Evolutionary conservation across 2,329 filamentous ascomycete genomes (phyloP).

Genomic region (Fusarium torulosum): DNA sequence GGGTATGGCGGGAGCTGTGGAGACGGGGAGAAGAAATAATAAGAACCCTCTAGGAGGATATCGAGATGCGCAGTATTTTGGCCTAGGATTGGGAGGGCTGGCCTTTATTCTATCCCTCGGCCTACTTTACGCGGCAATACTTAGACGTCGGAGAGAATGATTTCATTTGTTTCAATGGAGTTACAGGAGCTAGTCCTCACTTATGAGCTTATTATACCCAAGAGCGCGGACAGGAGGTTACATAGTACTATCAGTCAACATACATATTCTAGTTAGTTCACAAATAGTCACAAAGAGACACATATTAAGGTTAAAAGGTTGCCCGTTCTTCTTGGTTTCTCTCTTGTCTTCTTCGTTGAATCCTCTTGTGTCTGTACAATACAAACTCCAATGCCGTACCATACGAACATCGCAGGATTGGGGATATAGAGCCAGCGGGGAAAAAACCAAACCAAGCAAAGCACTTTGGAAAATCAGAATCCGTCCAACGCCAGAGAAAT

Average conservation of each 20-base stretch:
- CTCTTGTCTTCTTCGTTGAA: slow-evolving; percentile 43
- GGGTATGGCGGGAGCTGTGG: slow-evolving; percentile 45
- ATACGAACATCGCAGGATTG: slow-evolving; percentile 34
- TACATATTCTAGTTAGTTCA: slow-evolving; percentile 10
- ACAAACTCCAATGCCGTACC: slow-evolving; percentile 47
- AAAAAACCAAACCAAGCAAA: slow-evolving; percentile 41
- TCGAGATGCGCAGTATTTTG: slow-evolving; percentile 45
- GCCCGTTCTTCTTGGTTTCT: slow-evolving; percentile 41
- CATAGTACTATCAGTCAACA: neutral
- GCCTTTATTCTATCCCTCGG: slow-evolving; percentile 40
- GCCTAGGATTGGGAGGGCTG: slow-evolving; percentile 39
- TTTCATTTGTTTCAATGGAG: slow-evolving; percentile 7
- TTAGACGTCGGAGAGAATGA: slow-evolving; percentile 37
- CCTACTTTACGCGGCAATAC: slow-evolving; percentile 31
- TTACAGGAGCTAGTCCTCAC: neutral
- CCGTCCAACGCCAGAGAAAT: slow-evolving; percentile 45
- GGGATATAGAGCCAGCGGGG: slow-evolving; percentile 40
- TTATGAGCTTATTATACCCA: slow-evolving; percentile 29
- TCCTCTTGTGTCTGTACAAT: slow-evolving; percentile 48
- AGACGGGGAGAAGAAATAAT: slow-evolving; percentile 25
- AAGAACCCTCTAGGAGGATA: slow-evolving; percentile 38
- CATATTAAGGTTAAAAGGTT: slow-evolving; percentile 34
- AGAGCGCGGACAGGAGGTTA: slow-evolving; percentile 11
- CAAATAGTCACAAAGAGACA: slow-evolving; percentile 9
- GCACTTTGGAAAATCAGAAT: slow-evolving; percentile 37